These are phyloP conservation scores for Coriolopsis trogii DNA, from an alignment of 1,284 basidiomycete species.

Conservation along the genomic window DNA sequence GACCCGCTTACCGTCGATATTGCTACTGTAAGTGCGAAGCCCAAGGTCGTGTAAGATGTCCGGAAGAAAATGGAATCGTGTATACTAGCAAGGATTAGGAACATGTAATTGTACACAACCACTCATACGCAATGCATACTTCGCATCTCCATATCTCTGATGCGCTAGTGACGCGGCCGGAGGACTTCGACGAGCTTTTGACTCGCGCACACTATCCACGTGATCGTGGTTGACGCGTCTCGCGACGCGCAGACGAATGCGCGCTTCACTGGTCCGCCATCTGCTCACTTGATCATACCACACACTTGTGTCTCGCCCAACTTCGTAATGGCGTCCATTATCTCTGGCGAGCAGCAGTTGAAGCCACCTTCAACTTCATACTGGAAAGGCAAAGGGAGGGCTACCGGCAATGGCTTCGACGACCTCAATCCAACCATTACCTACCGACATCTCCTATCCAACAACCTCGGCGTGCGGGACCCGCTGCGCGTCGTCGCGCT, in stretches of 20 bases:
- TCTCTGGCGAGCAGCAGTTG: not conserved
- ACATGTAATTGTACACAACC: too few species aligned
- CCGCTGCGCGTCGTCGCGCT: conserved; percentile 83
- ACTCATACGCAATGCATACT: too few species aligned
- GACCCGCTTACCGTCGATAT: conserved; percentile 34
- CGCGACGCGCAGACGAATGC: not conserved
- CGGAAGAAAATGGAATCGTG: too few species aligned
- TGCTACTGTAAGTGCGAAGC: conserved; percentile 27
- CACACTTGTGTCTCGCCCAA: too few species aligned
- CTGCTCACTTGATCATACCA: not conserved
- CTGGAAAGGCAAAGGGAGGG: conserved; percentile 58
- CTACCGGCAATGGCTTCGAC: conserved; percentile 44
- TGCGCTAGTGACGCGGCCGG: too few species aligned
- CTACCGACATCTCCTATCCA: conserved; percentile 70
- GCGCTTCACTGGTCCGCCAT: too few species aligned
- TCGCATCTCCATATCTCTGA: too few species aligned
- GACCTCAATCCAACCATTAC: conserved; percentile 70
- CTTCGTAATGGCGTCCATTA: too few species aligned
- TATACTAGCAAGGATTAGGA: not conserved
- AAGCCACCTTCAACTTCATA: conserved; percentile 15
- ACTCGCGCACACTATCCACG: not conserved
- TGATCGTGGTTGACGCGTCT: conserved; percentile 3
- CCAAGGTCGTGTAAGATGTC: conserved; percentile 23
- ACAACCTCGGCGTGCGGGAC: conserved; percentile 66
- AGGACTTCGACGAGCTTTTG: not conserved